phyloP scores from a whole-genome alignment of 345 rosid genomes.

The Euphorbia tirucalli region DNA sequence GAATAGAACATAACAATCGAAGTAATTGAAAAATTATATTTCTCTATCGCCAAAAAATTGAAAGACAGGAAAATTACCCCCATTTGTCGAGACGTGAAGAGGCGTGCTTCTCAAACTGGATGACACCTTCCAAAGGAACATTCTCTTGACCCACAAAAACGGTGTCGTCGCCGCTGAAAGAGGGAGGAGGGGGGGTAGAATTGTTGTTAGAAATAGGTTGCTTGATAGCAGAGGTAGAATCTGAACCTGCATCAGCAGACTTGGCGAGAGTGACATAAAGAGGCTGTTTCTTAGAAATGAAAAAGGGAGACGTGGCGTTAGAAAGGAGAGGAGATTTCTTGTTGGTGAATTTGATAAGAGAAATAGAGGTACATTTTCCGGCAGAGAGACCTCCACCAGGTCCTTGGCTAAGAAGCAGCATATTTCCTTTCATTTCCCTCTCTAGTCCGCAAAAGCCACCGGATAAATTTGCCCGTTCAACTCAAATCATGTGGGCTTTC shows the following conservation, averaged over 20 bases:
- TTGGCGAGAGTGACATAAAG: conserved; percentile 48
- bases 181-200: conserved; percentile 27
- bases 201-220: conserved; percentile 17
- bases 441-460: not conserved
- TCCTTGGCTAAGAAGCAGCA: conserved; percentile 54
- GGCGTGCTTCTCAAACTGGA: conserved; percentile 75
- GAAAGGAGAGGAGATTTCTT: conserved; percentile 30
- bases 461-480: not conserved
- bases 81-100: conserved; percentile 56
- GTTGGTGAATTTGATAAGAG: conserved; percentile 35
- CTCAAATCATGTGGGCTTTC: not conserved
- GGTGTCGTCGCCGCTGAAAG: conserved; percentile 35
- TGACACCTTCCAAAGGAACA: conserved; percentile 85
- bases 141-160: conserved; percentile 60
- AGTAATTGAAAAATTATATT: not conserved
- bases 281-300: conserved; percentile 21
- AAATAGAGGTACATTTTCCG: conserved; percentile 23
- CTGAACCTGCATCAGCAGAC: conserved; percentile 56
- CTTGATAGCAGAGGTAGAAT: conserved; percentile 42
- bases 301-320: conserved; percentile 17
- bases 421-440: conserved; percentile 4
- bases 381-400: conserved; percentile 50
- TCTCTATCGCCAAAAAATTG: not conserved
- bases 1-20: not conserved
- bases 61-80: conserved; percentile 47